A percentile compares a stretch with the other conserved stretches of the same genome.
These are phyloP conservation scores for Leccinum brunneo-olivaceum DNA, from an alignment of 1,284 basidiomycete genomes.

Conservation along the genomic window DNA sequence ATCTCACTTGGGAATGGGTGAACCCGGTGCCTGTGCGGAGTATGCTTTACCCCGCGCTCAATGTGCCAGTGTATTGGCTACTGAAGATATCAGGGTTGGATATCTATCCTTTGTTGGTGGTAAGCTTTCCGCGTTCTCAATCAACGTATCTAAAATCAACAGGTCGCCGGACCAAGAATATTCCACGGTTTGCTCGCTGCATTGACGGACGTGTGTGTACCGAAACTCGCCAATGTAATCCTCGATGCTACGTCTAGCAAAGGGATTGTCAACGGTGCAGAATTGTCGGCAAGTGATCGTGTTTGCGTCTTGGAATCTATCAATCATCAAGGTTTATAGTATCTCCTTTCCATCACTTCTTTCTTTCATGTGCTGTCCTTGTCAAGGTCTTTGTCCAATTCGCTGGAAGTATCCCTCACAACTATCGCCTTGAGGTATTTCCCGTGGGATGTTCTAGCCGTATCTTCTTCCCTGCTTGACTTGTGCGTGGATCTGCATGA, in stretches of 20 bases:
- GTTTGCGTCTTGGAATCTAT: background rate
- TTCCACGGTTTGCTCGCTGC: conserved; percentile 80
- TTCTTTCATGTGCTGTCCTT: conserved; percentile 84
- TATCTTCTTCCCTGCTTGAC: conserved; percentile 16
- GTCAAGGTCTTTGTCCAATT: conserved; percentile 89
- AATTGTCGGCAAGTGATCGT: conserved; percentile 53
- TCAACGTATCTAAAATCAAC: conserved; percentile 5
- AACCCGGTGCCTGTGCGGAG: conserved; percentile 62
- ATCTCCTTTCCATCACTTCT: conserved; percentile 77
- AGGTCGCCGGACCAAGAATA: conserved; percentile 70
- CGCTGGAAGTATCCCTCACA: conserved; percentile 83
- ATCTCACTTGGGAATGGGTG: conserved; percentile 96
- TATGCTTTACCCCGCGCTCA: conserved; percentile 69
- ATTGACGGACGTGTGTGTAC: conserved; percentile 73
- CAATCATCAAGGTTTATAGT: conserved; percentile 37
- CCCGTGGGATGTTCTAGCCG: conserved; percentile 53
- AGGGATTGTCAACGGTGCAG: conserved; percentile 27
- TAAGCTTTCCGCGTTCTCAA: conserved; percentile 10
- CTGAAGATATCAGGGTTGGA: conserved; percentile 46
- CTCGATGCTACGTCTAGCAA: conserved; percentile 49
- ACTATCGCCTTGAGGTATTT: conserved; percentile 76
- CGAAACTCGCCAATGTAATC: conserved; percentile 53
- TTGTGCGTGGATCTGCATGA: conserved; percentile 12
- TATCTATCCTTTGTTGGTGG: conserved; percentile 24
- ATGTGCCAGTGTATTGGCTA: conserved; percentile 72